A percentile compares a stretch with the other conserved stretches of the same genome.
Evolutionary conservation across 768 basidiomycete species (phyloP).

Genomic region (Agaricus blazei): DNA sequence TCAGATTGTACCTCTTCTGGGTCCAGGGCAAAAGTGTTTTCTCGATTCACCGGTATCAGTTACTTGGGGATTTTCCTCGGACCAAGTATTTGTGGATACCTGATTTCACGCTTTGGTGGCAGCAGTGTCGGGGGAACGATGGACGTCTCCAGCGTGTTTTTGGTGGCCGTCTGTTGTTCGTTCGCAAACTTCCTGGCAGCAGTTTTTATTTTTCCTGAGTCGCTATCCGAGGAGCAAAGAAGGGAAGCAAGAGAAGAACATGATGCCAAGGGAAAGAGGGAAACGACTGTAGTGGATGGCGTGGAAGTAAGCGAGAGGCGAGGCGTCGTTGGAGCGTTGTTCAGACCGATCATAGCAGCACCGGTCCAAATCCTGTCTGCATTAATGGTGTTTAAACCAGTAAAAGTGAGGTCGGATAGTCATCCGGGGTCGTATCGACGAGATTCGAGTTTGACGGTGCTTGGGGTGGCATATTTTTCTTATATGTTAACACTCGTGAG

Average conservation of each 20-base stretch:
- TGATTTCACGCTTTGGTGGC: slow-evolving; percentile 33
- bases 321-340: slow-evolving; percentile 29
- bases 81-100: slow-evolving; percentile 64
- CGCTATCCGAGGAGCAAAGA: slow-evolving; percentile 39
- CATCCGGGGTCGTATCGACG: slow-evolving; percentile 34
- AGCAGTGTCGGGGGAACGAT: slow-evolving; percentile 13
- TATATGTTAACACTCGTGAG: slow-evolving; percentile 66
- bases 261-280: slow-evolving; percentile 17
- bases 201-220: slow-evolving; percentile 68
- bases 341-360: slow-evolving; percentile 33
- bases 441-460: slow-evolving; percentile 79
- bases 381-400: slow-evolving; percentile 73
- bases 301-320: slow-evolving; percentile 14
- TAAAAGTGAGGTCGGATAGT: slow-evolving; percentile 32
- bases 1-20: slow-evolving; percentile 84
- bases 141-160: slow-evolving; percentile 44
- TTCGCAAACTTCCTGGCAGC: slow-evolving; percentile 56
- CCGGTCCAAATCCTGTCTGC: slow-evolving; percentile 35
- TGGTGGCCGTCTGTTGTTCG: slow-evolving; percentile 37
- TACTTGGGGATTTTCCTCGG: slow-evolving; percentile 76
- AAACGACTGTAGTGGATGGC: slow-evolving; percentile 8
- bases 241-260: slow-evolving; percentile 24
- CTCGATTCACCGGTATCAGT: slow-evolving; percentile 72
- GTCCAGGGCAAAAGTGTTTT: slow-evolving; percentile 68
- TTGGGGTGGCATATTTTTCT: slow-evolving; percentile 58